phyloP scores from a whole-genome alignment of 352 stramenopile species.

The Saprolegnia diclina region DNA sequence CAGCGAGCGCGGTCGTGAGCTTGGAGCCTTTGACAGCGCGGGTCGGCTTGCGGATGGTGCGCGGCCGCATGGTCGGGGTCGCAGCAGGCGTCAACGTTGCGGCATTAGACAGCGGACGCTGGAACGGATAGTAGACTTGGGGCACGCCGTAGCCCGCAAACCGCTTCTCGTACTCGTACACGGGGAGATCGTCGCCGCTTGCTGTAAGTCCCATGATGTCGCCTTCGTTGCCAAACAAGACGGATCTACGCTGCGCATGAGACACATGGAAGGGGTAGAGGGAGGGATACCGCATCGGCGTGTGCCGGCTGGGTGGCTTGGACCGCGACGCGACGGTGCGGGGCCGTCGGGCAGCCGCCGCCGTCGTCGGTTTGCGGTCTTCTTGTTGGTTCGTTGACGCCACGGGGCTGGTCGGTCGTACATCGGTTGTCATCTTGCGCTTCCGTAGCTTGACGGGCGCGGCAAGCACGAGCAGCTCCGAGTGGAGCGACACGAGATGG shows the following conservation, averaged over 20 bases:
- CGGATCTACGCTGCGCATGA: slow-evolving; percentile 9
- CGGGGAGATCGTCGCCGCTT: slow-evolving; percentile 6
- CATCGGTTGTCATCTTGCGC: background rate
- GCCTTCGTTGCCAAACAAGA: slow-evolving; percentile 25
- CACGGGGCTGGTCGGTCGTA: background rate
- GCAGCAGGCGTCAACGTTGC: background rate
- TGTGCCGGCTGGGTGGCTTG: background rate
- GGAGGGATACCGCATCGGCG: slow-evolving; percentile 4
- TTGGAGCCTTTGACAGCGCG: slow-evolving; percentile 20
- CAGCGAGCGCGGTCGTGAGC: slow-evolving; percentile 2
- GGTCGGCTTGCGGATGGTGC: background rate
- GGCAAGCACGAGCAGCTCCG: slow-evolving; percentile 55
- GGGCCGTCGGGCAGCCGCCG: background rate
- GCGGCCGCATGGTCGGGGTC: background rate
- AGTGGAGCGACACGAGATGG: slow-evolving; percentile 60
- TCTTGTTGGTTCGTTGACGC: slow-evolving; percentile 10
- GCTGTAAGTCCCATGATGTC: slow-evolving; percentile 8
- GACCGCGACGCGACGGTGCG: background rate
- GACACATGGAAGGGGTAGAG: background rate
- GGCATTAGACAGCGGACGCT: slow-evolving; percentile 1
- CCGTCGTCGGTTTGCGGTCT: background rate
- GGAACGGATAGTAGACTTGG: slow-evolving; percentile 20
- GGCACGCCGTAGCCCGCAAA: slow-evolving; percentile 25
- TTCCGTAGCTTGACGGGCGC: slow-evolving; percentile 19
- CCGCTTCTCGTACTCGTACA: slow-evolving; percentile 19